A percentile compares a stretch with the other conserved stretches of the same genome.
phyloP scores from a whole-genome alignment of 2,329 filamentous ascomycete species.

The Aureobasidium namibiae region DNA sequence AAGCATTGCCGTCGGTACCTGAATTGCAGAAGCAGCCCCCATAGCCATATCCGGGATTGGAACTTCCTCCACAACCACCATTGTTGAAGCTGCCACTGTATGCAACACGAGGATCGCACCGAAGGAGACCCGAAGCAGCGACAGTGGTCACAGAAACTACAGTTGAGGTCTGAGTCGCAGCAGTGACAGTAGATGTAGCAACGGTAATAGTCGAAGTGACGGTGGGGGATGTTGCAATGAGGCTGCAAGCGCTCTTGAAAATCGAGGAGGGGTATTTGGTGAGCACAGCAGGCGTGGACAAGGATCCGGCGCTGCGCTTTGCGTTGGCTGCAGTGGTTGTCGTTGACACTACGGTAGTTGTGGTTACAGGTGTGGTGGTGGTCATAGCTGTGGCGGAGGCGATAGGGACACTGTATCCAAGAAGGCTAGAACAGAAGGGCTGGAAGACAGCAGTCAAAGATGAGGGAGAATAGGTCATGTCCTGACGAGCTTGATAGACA shows the following conservation, averaged over 20 bases:
- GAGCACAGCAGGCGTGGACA: neutral
- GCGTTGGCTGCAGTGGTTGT: neutral
- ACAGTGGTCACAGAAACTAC: too few species aligned
- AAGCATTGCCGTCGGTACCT: too few species aligned
- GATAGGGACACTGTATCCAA: conserved; percentile 4
- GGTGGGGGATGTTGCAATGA: neutral
- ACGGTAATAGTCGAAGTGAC: neutral
- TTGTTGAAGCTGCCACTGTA: too few species aligned
- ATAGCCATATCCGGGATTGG: too few species aligned
- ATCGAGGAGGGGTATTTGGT: neutral
- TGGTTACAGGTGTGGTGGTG: neutral
- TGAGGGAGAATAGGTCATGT: conserved; percentile 12
- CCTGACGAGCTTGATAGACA: conserved; percentile 15
- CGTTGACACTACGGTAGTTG: neutral
- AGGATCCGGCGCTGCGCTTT: neutral
- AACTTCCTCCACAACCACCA: too few species aligned
- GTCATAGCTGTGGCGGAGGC: too few species aligned
- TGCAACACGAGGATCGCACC: too few species aligned
- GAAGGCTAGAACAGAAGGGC: conserved; percentile 14
- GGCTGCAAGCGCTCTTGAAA: neutral
- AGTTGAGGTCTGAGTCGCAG: too few species aligned
- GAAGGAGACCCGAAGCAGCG: too few species aligned
- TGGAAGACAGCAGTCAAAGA: neutral
- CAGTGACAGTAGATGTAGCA: neutral
- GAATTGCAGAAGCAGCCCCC: too few species aligned